Base-by-base conservation (phyloP, 2,329 filamentous ascomycete genomes). In the Pestalotiopsis sp. region DNA sequence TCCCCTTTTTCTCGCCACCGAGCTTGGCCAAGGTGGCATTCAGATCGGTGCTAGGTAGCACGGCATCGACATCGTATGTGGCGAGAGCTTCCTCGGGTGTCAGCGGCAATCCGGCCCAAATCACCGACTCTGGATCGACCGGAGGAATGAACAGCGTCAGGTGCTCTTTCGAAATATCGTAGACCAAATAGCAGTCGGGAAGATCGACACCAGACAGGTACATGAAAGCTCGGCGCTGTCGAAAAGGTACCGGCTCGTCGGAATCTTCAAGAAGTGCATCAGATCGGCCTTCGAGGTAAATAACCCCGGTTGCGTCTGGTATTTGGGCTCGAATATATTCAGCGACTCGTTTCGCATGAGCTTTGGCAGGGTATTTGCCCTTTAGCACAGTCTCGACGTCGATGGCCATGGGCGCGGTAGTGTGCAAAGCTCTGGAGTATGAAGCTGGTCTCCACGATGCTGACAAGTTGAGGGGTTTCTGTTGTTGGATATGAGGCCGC, bases 81-180 rank as follows among this genome's bases (percentile, higher is more conserved):
- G 88, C 82, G 70, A 92, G 82, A 6, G 95, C 95, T 76, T 98
- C 92, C 57, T 92, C 87, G 41, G 87, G 82, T 45, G 90, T 93
- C 70, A 97, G 84, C 0, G 95, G 96, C 17, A 98, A 87, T 13
- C 96, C 96, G 36, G 92, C 93, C 95, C 95, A 99, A 77, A 98
- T 93, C 69, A 98, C 94, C 67, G 90, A 91, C 58, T 96, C 93
- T n/a, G 93, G 88, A 74, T 97, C 91, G 75, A 95, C 88, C 17
- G 94, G 93, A 2, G 96, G 95, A 75, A 99, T 95, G 83, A 95
- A 99, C 63, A 99, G 89, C 2, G 91, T 97, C 56, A 95, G 88
- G 74, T 90, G 89, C 72, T 90, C 87, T 62, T 88, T 86, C 60
- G 87, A 84, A 68, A 97, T 91, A 72, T 97, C 91, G 84, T 98